Conservation (phyloP, 495 filamentous ascomycete genomes). For the Penicillium bovifimosum region DNA sequence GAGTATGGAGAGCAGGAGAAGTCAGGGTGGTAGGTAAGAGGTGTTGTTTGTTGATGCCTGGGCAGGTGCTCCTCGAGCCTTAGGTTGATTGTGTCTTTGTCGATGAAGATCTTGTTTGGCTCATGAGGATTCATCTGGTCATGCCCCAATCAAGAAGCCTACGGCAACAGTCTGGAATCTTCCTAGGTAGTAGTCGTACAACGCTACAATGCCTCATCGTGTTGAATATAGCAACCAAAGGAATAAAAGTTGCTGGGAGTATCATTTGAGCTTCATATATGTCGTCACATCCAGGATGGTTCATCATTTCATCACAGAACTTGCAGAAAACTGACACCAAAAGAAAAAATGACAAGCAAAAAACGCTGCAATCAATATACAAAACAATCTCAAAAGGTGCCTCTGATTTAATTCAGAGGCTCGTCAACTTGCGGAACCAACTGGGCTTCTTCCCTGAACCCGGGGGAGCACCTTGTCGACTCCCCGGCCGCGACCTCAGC, state of each 20-base stretch:
- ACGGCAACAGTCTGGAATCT: too few species aligned
- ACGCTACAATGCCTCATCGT: background rate
- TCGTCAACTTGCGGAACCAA: constrained; percentile 47
- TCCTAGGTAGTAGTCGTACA: too few species aligned
- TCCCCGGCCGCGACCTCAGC: constrained; percentile 28
- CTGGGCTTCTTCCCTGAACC: constrained; percentile 37
- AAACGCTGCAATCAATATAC: background rate
- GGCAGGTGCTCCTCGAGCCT: too few species aligned
- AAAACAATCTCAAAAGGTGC: background rate
- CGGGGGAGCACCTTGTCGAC: constrained; percentile 24
- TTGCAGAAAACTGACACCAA: background rate
- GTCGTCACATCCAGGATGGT: background rate
- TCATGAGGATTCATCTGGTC: too few species aligned
- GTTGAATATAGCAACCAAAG: background rate
- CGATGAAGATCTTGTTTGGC: too few species aligned
- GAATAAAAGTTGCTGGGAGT: background rate
- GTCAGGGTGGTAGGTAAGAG: too few species aligned
- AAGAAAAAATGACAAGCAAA: background rate
- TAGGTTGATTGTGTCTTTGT: too few species aligned
- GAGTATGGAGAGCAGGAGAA: too few species aligned
- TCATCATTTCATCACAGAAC: background rate
- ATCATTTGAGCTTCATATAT: background rate
- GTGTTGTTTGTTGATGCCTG: too few species aligned
- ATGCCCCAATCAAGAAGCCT: too few species aligned
- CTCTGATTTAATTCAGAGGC: constrained; percentile 16